Conservation (phyloP, 768 basidiomycete species). For the Trametes meyenii region DNA sequence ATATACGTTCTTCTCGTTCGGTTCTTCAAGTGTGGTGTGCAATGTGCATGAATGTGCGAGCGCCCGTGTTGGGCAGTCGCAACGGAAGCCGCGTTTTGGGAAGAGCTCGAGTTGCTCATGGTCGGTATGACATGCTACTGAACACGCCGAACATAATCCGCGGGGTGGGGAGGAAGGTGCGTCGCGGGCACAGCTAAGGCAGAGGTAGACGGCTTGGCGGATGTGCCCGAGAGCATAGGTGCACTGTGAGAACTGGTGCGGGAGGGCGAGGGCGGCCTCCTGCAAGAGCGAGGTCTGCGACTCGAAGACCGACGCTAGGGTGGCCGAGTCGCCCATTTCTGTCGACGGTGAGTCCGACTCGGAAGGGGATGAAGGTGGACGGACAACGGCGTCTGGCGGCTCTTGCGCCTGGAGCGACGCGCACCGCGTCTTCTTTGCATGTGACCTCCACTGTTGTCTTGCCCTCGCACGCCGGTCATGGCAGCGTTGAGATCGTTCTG, state of each 20-base stretch:
- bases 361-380: conserved; percentile 3
- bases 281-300: conserved; percentile 38
- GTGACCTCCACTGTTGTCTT: conserved; percentile 13
- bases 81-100: conserved; percentile 81
- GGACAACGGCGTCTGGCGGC: neutral
- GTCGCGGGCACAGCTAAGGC: conserved; percentile 63
- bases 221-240: conserved; percentile 42
- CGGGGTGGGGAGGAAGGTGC: conserved; percentile 38
- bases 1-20: conserved; percentile 65
- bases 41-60: conserved; percentile 66
- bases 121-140: conserved; percentile 83
- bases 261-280: conserved; percentile 46
- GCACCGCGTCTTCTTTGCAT: conserved; percentile 15
- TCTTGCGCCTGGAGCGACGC: neutral
- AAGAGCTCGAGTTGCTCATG: conserved; percentile 89
- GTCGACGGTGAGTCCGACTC: neutral
- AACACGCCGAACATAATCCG: conserved; percentile 83
- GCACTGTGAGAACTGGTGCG: conserved; percentile 46
- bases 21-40: conserved; percentile 53
- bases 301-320: conserved; percentile 34
- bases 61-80: conserved; percentile 78
- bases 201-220: conserved; percentile 83
- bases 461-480: neutral
- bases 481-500: neutral
- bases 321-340: conserved; percentile 25